These are phyloP conservation scores for Cavenderia fasciculata DNA, from an alignment of 78 protist genomes.

Conservation along the genomic window DNA sequence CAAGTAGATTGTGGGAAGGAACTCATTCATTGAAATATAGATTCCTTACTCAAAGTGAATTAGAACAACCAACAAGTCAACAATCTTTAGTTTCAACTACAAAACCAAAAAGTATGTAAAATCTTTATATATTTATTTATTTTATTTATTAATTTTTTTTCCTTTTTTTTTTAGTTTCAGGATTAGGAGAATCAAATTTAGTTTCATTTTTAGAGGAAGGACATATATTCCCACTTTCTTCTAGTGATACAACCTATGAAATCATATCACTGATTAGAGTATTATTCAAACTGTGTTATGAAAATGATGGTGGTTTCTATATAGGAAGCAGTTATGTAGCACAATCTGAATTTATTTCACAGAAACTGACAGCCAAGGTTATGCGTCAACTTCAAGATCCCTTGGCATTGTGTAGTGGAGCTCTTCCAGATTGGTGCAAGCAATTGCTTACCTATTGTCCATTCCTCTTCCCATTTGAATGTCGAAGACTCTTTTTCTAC, in stretches of 20 bases:
- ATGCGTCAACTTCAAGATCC: slow-evolving; percentile 91
- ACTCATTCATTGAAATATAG: slow-evolving; percentile 61
- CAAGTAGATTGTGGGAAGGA: slow-evolving; percentile 74
- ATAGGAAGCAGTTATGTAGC: background rate
- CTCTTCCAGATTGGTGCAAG: slow-evolving; percentile 85
- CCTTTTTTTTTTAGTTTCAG: background rate
- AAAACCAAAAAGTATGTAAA: background rate
- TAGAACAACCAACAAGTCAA: slow-evolving; percentile 35
- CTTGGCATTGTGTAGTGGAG: slow-evolving; percentile 81
- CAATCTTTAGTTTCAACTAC: background rate
- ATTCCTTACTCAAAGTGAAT: slow-evolving; percentile 25
- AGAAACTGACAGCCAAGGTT: slow-evolving; percentile 84
- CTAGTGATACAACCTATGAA: slow-evolving; percentile 65
- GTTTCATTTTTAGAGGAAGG: slow-evolving; percentile 26
- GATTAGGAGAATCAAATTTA: slow-evolving; percentile 30
- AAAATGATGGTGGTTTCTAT: too few relatives aligned
- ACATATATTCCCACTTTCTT: slow-evolving; percentile 14
- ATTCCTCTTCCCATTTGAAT: slow-evolving; percentile 82
- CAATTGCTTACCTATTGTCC: slow-evolving; percentile 50
- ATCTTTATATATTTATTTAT: background rate
- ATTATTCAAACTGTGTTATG: slow-evolving; percentile 9
- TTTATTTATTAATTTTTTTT: too few relatives aligned
- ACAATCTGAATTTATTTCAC: slow-evolving; percentile 36
- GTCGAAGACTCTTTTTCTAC: slow-evolving; percentile 62
- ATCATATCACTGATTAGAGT: slow-evolving; percentile 37